These are phyloP conservation scores for Brassica juncea DNA, from an alignment of 345 rosid genomes.

Conservation along the genomic window DNA sequence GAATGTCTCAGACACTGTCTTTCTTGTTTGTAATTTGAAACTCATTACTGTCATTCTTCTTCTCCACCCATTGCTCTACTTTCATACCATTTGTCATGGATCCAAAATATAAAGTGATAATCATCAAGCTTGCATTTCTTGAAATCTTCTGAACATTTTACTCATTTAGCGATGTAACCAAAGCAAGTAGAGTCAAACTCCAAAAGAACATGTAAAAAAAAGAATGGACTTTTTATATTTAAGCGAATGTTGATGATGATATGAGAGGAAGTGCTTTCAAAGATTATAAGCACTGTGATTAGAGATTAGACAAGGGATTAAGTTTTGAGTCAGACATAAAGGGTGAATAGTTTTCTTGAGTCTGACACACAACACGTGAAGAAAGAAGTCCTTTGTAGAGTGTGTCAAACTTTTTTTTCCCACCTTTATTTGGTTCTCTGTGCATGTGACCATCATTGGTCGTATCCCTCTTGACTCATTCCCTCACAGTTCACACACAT, in stretches of 20 bases:
- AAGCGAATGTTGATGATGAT: neutral
- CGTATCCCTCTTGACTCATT: conserved; percentile 28
- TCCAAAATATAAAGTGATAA: neutral
- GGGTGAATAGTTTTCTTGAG: conserved; percentile 28
- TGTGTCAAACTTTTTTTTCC: conserved; percentile 6
- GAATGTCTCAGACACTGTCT: neutral
- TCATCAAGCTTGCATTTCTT: conserved; percentile 28
- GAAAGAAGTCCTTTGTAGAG: conserved; percentile 15
- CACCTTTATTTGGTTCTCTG: conserved; percentile 25
- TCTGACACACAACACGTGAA: conserved; percentile 29
- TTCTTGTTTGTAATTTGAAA: conserved; percentile 16
- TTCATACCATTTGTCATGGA: neutral
- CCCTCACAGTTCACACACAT: conserved; percentile 7
- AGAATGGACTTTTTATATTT: neutral
- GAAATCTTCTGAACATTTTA: conserved; percentile 24
- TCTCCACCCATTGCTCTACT: neutral
- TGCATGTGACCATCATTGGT: conserved; percentile 42
- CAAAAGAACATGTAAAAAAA: conserved; percentile 15
- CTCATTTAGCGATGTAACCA: conserved; percentile 13
- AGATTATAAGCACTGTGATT: neutral
- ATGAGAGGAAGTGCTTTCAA: neutral
- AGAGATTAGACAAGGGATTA: neutral
- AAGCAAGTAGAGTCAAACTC: conserved; percentile 19
- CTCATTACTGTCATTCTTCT: conserved; percentile 2
- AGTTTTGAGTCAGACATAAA: neutral